Conservation (phyloP, 139 green algal species). For the Auxenochlorella pyrenoidosa region DNA sequence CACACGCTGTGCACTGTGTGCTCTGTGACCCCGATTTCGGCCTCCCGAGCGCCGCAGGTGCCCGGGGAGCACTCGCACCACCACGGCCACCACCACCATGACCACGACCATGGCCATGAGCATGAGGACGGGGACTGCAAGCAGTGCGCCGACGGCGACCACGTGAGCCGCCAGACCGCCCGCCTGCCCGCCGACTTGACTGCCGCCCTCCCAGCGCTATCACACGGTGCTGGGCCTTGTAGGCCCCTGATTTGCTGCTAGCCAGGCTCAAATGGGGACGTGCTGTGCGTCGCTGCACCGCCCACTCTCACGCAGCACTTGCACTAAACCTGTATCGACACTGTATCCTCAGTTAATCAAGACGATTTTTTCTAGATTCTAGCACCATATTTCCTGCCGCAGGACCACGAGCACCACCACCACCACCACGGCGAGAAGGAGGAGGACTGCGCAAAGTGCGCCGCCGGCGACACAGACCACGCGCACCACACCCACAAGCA, state of each 20-base stretch:
- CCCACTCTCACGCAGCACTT: too few species aligned
- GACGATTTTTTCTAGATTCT: too few species aligned
- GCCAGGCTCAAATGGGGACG: not conserved
- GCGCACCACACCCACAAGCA: conserved; percentile 72
- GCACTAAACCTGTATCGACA: too few species aligned
- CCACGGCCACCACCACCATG: conserved; percentile 4
- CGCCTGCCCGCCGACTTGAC: too few species aligned
- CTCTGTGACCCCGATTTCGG: too few species aligned
- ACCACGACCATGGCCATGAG: conserved; percentile 47
- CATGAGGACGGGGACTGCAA: conserved; percentile 37
- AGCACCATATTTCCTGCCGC: not conserved
- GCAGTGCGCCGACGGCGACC: conserved; percentile 16
- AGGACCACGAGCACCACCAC: conserved; percentile 40
- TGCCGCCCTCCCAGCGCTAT: not conserved
- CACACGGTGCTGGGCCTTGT: not conserved
- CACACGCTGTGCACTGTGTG: too few species aligned
- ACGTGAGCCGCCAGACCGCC: not conserved
- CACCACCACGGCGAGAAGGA: conserved; percentile 11
- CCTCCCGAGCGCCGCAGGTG: not conserved
- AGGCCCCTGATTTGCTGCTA: not conserved
- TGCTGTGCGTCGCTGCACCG: too few species aligned
- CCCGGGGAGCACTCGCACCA: not conserved
- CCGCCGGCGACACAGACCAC: conserved; percentile 26
- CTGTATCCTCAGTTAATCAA: too few species aligned
- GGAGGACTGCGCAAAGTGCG: conserved; percentile 23